Base-by-base conservation (phyloP, 345 rosid species). In the Mangifera indica region DNA sequence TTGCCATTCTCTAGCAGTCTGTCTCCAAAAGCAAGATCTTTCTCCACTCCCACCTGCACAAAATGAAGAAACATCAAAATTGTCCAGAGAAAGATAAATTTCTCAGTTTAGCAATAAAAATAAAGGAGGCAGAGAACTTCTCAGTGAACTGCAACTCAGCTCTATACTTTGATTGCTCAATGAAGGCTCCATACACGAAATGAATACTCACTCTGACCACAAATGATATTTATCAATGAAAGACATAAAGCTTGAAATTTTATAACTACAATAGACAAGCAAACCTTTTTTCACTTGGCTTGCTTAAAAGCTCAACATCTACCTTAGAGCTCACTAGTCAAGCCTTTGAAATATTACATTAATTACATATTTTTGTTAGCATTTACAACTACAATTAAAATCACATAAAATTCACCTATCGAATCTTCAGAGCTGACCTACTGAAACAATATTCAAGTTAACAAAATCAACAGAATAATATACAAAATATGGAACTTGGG, bases 1-100 rank as follows among this genome's bases (percentile, higher is more conserved):
- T 82, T 85, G 37, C 97, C 98, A 84, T 86, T 92, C 73, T 89
- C 97, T 15, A 79, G 78, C 70, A 84, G 96, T 64, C 86, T 91
- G 78, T 81, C 84, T 67, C 87, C 90, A 67, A 89, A 88, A 68
- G 96, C 86, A 81, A 90, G 87, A 79, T 92, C 91, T 61, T 66
- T 84, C 75, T 96, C 96, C 42, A 79, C 92, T 81, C 82, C 84
- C 77, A 83, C 74, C 99, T 93, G 97, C 80, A 69, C 18, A 55
- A 68, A 57, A 66, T 67, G 68, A 60, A 71, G 29, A 17, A 79
- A 55, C 48, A 77, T 44, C 26, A 75, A 67, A 66, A 63, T 64
- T 54, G 66, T 32, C 45, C 45, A 72, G 26, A 59, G 74, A 60
- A 78, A 48, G 51, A 21, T 26, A 59, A 2, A 48, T 54, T 45